Evolutionary conservation across 2,329 filamentous ascomycete species (phyloP).

Genomic region (Phialocephala sp.): DNA sequence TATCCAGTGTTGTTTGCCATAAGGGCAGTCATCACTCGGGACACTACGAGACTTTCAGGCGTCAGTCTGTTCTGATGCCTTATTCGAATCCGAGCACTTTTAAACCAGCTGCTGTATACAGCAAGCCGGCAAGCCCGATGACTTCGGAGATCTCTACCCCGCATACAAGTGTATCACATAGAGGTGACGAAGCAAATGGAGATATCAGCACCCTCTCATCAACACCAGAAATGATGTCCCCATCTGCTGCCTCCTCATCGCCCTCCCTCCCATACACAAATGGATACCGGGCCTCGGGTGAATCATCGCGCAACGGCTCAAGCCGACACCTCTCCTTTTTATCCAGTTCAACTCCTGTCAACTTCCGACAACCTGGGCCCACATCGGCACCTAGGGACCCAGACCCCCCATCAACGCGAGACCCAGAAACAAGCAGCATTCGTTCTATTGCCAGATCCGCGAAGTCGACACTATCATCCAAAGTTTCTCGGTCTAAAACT

Average conservation of each 20-base stretch:
- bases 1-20: constrained; percentile 89
- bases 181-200: constrained; percentile 31
- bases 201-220: constrained; percentile 37
- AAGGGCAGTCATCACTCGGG: constrained; percentile 96
- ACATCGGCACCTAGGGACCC: constrained; percentile 3
- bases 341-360: constrained; percentile 20
- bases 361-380: constrained; percentile 22
- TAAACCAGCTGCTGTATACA: constrained; percentile 73
- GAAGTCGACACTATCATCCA: constrained; percentile 58
- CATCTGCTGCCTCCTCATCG: constrained; percentile 36
- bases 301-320: constrained; percentile 25
- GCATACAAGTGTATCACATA: constrained; percentile 45
- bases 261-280: constrained; percentile 35
- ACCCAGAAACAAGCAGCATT: constrained; percentile 58
- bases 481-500: constrained; percentile 33
- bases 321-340: constrained; percentile 18
- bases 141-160: constrained; percentile 39
- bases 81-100: constrained; percentile 85
- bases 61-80: constrained; percentile 79
- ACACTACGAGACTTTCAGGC: constrained; percentile 94
- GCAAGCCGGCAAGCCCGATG: constrained; percentile 36
- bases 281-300: constrained; percentile 18
- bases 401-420: constrained; percentile 30
- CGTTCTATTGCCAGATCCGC: constrained; percentile 63
- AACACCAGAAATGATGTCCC: constrained; percentile 39